Evolutionary conservation across 176 grass and related monocot species (phyloP).

Genomic region (Triticum dicoccoides): DNA sequence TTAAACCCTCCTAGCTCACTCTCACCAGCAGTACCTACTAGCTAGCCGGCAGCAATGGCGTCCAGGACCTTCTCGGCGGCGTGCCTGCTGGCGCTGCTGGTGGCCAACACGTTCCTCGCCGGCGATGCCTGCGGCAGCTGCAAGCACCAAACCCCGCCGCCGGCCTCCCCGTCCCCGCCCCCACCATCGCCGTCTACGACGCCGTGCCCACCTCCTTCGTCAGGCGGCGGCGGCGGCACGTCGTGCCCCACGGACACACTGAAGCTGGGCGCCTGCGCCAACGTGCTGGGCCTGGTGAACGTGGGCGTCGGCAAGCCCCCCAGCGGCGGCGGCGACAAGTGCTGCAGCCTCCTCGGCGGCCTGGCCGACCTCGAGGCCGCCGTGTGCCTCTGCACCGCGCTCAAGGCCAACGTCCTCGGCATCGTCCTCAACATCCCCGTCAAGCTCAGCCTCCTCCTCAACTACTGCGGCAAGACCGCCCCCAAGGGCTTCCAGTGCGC

Average conservation of each 20-base stretch:
- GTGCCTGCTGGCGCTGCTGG: constrained; percentile 6
- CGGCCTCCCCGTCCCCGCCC: background rate
- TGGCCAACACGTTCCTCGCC: background rate
- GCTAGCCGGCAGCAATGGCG: constrained; percentile 2
- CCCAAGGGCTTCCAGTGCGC: constrained; percentile 42
- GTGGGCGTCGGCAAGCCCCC: constrained; percentile 8
- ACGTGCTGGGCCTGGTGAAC: constrained; percentile 30
- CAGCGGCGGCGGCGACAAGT: constrained; percentile 4
- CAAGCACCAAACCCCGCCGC: background rate
- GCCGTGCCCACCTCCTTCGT: background rate
- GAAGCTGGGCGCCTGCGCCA: constrained; percentile 53
- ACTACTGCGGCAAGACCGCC: constrained; percentile 54
- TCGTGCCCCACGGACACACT: constrained; percentile 38
- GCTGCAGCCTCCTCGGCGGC: constrained; percentile 38
- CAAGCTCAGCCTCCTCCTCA: constrained; percentile 52
- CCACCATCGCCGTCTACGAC: background rate
- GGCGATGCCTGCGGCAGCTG: constrained; percentile 23
- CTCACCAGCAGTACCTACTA: background rate
- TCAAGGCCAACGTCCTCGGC: constrained; percentile 63
- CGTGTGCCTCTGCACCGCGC: constrained; percentile 60
- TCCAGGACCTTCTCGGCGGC: background rate
- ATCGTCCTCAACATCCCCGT: constrained; percentile 53
- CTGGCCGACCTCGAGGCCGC: constrained; percentile 59
- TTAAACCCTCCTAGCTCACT: constrained; percentile 11
- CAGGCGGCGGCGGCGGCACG: background rate